Evolutionary conservation across 2,329 filamentous ascomycete species (phyloP).

Genomic region (Colletotrichum euphorbiae): DNA sequence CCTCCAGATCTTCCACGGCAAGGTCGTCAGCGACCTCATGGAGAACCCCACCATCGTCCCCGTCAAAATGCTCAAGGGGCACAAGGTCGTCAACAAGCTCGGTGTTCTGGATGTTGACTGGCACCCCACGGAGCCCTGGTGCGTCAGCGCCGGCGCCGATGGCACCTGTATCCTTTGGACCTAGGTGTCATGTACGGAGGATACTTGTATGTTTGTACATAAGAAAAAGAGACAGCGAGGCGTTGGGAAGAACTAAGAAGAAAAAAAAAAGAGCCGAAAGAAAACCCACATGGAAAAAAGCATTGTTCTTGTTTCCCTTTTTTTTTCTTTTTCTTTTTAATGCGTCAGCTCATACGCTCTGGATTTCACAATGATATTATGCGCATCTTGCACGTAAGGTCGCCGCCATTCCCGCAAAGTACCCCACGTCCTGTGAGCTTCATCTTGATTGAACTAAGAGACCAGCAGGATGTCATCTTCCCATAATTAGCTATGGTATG

Average conservation of each 20-base stretch:
- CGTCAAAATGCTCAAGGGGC: constrained; percentile 91
- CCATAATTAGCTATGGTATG: too few species aligned
- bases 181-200: constrained; percentile 48
- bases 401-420: too few species aligned
- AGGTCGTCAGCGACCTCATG: constrained; percentile 93
- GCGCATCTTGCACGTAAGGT: constrained; percentile 14
- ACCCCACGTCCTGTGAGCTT: too few species aligned
- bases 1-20: constrained; percentile 96
- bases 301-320: background rate
- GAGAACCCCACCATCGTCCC: constrained; percentile 97
- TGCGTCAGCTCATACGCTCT: constrained; percentile 11
- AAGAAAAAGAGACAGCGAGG: constrained; percentile 37
- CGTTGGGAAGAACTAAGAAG: constrained; percentile 39
- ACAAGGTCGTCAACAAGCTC: constrained; percentile 85
- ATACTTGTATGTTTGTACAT: constrained; percentile 31
- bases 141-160: constrained; percentile 93
- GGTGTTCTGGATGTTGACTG: constrained; percentile 96
- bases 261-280: constrained; percentile 23
- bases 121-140: constrained; percentile 95
- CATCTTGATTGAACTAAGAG: too few species aligned
- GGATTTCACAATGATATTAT: constrained; percentile 20
- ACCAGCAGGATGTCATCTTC: too few species aligned
- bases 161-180: constrained; percentile 93
- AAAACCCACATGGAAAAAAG: constrained; percentile 13
- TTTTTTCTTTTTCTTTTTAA: background rate